Evolutionary conservation across 2,329 filamentous ascomycete species (phyloP).

Genomic region (Cladophialophora chaetospira): DNA sequence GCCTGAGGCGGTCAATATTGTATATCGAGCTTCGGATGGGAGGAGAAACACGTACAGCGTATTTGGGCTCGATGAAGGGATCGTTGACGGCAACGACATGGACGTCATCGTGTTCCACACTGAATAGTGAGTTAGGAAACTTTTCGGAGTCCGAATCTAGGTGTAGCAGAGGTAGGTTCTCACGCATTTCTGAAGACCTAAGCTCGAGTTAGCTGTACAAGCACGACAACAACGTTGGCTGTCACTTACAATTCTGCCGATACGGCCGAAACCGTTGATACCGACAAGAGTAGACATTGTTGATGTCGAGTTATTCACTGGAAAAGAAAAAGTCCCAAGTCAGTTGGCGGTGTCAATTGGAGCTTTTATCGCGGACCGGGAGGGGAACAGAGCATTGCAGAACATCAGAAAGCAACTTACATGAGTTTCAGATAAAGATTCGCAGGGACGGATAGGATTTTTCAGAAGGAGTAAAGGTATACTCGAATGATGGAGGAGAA

Average conservation of each 20-base stretch:
- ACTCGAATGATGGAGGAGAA: conserved; percentile 4
- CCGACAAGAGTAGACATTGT: conserved; percentile 73
- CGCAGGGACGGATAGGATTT: conserved; percentile 4
- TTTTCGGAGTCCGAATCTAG: conserved; percentile 31
- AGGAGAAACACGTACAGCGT: conserved; percentile 73
- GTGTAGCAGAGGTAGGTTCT: conserved; percentile 41
- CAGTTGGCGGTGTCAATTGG: conserved; percentile 8
- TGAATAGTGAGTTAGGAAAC: conserved; percentile 37
- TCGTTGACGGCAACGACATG: conserved; percentile 97
- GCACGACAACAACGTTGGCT: conserved; percentile 8
- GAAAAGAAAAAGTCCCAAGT: conserved; percentile 13
- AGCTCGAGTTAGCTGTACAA: conserved; percentile 33
- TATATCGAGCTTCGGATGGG: neutral
- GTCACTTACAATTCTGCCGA: conserved; percentile 78
- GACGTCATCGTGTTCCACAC: conserved; percentile 82
- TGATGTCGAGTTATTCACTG: conserved; percentile 30
- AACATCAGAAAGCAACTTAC: conserved; percentile 2
- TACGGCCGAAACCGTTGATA: conserved; percentile 99
- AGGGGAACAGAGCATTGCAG: neutral
- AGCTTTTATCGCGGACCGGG: conserved; percentile 14
- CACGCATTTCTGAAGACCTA: conserved; percentile 93
- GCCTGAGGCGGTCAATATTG: conserved; percentile 57
- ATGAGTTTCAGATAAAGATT: conserved; percentile 5
- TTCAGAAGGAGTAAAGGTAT: conserved; percentile 8
- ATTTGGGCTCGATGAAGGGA: conserved; percentile 97